Conservation (phyloP, 75 land plant species). For the Pinus albicaulis region DNA sequence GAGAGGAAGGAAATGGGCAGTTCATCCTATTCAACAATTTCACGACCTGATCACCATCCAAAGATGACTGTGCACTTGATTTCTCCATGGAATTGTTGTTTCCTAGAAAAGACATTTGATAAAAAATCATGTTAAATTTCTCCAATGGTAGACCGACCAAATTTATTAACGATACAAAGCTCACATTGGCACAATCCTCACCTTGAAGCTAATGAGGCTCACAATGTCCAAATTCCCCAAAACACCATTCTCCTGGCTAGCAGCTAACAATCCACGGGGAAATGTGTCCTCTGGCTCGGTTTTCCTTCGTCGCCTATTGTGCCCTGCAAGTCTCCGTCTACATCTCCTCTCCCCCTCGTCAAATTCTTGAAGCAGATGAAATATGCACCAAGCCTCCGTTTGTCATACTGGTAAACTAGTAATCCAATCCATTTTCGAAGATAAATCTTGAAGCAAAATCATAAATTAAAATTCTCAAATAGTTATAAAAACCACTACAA, state of each 20-base stretch:
- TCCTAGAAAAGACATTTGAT: conserved; percentile 7
- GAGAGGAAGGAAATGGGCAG: conserved; percentile 19
- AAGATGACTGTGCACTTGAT: conserved; percentile 8
- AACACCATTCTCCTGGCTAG: conserved; percentile 19
- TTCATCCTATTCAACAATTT: conserved; percentile 48
- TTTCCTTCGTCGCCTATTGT: conserved; percentile 81
- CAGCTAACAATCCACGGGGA: conserved; percentile 21
- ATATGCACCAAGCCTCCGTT: conserved; percentile 33
- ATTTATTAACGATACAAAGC: neutral
- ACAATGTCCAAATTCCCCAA: conserved; percentile 39
- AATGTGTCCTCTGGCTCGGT: conserved; percentile 67
- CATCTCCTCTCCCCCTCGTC: conserved; percentile 95
- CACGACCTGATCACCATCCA: conserved; percentile 41
- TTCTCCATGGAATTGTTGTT: conserved; percentile 12
- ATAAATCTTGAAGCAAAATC: no score
- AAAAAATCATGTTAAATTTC: neutral
- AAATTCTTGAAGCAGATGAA: conserved; percentile 81
- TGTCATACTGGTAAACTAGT: no score
- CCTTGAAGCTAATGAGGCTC: conserved; percentile 59
- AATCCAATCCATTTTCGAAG: neutral
- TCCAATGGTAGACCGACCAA: neutral
- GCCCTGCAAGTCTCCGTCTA: conserved; percentile 86
- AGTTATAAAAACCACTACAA: no score
- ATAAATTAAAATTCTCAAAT: no score
- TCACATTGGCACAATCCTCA: conserved; percentile 6